Conservation (phyloP, 2,329 filamentous ascomycete species). For the Polytolypa hystricis region DNA sequence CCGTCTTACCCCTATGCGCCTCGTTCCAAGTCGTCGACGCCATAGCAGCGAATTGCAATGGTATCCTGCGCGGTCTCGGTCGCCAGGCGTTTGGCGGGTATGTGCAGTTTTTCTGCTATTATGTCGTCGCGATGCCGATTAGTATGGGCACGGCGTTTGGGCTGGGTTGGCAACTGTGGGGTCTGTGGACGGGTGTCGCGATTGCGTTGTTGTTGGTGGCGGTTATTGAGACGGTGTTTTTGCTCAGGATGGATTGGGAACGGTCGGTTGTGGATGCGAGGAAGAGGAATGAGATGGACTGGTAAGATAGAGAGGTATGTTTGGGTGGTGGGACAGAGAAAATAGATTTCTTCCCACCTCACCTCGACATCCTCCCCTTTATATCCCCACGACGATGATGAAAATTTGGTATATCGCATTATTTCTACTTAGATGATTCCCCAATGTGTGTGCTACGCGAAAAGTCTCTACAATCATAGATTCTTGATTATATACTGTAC, state of each 20-base stretch:
- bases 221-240: conserved; percentile 45
- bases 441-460: too few species aligned
- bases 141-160: conserved; percentile 70
- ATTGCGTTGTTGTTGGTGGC: conserved; percentile 55
- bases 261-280: conserved; percentile 50
- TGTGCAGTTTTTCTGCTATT: conserved; percentile 77
- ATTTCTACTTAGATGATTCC: too few species aligned
- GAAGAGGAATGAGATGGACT: conserved; percentile 40
- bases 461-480: too few species aligned
- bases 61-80: conserved; percentile 75
- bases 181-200: conserved; percentile 71
- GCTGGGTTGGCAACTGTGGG: conserved; percentile 62
- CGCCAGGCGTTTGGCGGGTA: conserved; percentile 84
- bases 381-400: too few species aligned
- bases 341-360: too few species aligned
- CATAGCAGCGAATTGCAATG: conserved; percentile 67
- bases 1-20: conserved; percentile 67
- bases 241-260: conserved; percentile 45
- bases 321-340: too few species aligned
- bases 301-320: too few species aligned
- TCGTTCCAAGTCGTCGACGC: conserved; percentile 86
- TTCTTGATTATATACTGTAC: too few species aligned
- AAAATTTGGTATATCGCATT: too few species aligned
- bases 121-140: conserved; percentile 72
- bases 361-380: too few species aligned